phyloP scores from a whole-genome alignment of 2,329 filamentous ascomycete species.

The Nemania serpens region DNA sequence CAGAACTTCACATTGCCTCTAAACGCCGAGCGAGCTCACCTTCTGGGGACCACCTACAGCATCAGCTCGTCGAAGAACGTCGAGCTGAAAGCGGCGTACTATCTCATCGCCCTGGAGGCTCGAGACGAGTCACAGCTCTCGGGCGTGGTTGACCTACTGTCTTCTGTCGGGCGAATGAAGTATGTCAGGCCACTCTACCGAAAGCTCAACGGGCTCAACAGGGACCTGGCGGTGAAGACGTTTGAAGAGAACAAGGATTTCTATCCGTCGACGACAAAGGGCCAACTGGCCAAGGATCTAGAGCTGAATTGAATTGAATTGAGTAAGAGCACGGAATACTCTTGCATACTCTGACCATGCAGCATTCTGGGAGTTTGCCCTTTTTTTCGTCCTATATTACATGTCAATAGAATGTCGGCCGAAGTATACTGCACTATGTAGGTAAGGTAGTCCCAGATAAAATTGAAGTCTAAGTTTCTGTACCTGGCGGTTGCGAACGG shows the following conservation, averaged over 20 bases:
- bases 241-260: conserved; percentile 89
- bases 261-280: conserved; percentile 91
- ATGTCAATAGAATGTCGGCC: too few species aligned
- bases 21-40: conserved; percentile 65
- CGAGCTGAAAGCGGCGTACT: conserved; percentile 82
- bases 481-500: too few species aligned
- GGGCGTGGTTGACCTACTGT: conserved; percentile 75
- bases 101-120: conserved; percentile 76
- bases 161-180: conserved; percentile 92
- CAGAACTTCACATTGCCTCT: conserved; percentile 70
- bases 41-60: conserved; percentile 76
- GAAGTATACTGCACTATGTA: too few species aligned
- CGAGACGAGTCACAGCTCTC: conserved; percentile 71
- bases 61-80: conserved; percentile 79
- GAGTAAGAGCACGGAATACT: background rate
- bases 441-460: too few species aligned
- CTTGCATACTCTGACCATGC: background rate
- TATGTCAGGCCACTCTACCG: conserved; percentile 88
- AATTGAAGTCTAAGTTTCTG: too few species aligned
- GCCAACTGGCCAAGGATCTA: conserved; percentile 86
- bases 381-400: too few species aligned
- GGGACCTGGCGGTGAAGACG: conserved; percentile 74
- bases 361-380: background rate
- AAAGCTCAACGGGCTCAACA: conserved; percentile 74
- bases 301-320: conserved; percentile 43